phyloP scores from a whole-genome alignment of 2,329 filamentous ascomycete species.

The Amauroascus verrucosus region DNA sequence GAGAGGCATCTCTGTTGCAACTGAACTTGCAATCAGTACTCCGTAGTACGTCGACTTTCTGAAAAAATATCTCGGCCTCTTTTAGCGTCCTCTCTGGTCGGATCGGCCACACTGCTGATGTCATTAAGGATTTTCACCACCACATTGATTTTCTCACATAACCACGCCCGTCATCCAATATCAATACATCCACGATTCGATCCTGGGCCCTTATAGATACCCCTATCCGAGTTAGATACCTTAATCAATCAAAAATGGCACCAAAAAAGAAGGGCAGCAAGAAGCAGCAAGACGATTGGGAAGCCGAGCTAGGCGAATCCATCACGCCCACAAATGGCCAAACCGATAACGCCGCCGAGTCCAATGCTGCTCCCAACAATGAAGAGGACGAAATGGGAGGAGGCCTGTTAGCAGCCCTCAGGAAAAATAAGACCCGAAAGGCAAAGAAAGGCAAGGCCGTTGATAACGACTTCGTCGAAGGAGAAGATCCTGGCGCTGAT shows the following conservation, averaged over 20 bases:
- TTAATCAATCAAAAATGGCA: slow-evolving; percentile 50
- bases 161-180: slow-evolving; percentile 4
- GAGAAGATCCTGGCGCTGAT: slow-evolving; percentile 47
- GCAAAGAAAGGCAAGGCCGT: slow-evolving; percentile 75
- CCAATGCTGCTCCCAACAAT: slow-evolving; percentile 44
- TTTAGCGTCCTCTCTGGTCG: neutral
- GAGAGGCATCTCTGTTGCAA: too few relatives aligned
- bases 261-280: slow-evolving; percentile 94
- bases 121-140: slow-evolving; percentile 4
- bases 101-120: slow-evolving; percentile 9
- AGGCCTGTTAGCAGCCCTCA: slow-evolving; percentile 67
- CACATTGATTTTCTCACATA: neutral
- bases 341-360: slow-evolving; percentile 33
- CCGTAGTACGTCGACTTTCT: neutral
- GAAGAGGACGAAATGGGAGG: slow-evolving; percentile 46
- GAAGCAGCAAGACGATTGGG: slow-evolving; percentile 82
- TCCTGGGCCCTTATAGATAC: slow-evolving; percentile 1
- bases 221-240: neutral
- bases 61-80: neutral
- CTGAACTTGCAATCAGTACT: neutral
- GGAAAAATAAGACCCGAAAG: slow-evolving; percentile 74
- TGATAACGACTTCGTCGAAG: slow-evolving; percentile 64
- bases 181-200: slow-evolving; percentile 5
- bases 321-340: slow-evolving; percentile 35
- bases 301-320: slow-evolving; percentile 76